Base-by-base conservation (phyloP, 768 basidiomycete species). In the Inosperma sp. region DNA sequence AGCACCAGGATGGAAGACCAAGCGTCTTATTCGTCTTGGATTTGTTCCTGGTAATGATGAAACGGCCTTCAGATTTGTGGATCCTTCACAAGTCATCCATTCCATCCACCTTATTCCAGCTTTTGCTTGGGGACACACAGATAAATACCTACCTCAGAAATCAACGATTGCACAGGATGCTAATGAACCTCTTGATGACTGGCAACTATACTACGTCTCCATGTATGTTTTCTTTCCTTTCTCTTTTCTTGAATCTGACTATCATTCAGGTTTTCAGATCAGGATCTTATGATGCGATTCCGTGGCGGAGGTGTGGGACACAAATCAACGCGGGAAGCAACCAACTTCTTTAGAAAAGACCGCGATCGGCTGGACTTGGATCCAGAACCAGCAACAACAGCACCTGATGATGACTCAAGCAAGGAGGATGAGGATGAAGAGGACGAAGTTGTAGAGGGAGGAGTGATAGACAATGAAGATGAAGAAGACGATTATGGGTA, bases 51-150 rank as follows among this genome's bases (percentile, higher is more conserved):
- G 54, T 5, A 40, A 60, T 0, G 63, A 66, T 19, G 30, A 45
- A 0, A 55, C 56, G 3, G 63, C 70, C 4, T 79, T 77, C 50
- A 69, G 76, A 0, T 80, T 80, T 34, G 16, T 79, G 0, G 62
- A 78, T 51, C 76, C 76, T 0, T 42, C 54, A 5, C 53, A 61
- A 0, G 61, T 78, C 7, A 63, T 78, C n/a, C 52, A 68, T 0
- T 68, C 58, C 0, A 56, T 58, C 0, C 75, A 77, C 48, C 49
- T 77, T 1, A 68, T 77, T 3, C 75, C 73, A 0, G 69, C 56
- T 0, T 77, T 73, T 39, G 13, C 25, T 0, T 26, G 49, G 14
- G 56, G 54, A 56, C 30, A 26, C 7, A 62, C 65, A 16, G 51
- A 55, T 1, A n/a, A n/a, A n/a, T 26, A 60, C 14, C 34, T 55